These are phyloP conservation scores for Penstemon newberryi DNA, from an alignment of 257 asterid genomes.

Conservation along the genomic window DNA sequence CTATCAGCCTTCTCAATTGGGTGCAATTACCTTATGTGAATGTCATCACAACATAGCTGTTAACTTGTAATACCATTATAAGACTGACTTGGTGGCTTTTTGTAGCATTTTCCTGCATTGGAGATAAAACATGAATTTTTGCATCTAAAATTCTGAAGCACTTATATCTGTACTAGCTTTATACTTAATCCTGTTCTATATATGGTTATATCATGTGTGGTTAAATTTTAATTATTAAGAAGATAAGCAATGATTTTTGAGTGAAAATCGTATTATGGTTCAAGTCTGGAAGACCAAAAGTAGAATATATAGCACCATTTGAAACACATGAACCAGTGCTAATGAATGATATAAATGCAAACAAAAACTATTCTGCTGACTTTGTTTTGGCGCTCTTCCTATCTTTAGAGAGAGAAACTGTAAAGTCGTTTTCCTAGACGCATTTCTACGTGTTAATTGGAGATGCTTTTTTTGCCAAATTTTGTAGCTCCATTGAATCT, in stretches of 20 bases:
- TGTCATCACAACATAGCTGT: not conserved
- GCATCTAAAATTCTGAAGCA: slow-evolving; percentile 15
- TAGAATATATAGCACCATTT: not conserved
- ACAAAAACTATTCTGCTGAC: not conserved
- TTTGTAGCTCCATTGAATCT: slow-evolving; percentile 9
- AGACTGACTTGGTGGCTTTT: slow-evolving; percentile 13
- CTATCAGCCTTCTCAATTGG: not conserved
- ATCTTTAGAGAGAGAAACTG: slow-evolving; percentile 5
- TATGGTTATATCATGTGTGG: not conserved
- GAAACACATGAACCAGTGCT: not conserved
- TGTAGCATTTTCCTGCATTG: slow-evolving; percentile 13
- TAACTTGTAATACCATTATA: slow-evolving; percentile 5
- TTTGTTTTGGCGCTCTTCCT: not conserved
- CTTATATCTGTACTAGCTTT: not conserved
- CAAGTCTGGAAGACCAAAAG: slow-evolving; percentile 12
- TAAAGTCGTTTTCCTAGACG: not conserved
- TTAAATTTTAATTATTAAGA: not conserved
- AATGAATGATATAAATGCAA: slow-evolving; percentile 1
- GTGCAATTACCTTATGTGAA: slow-evolving; percentile 5
- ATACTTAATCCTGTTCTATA: not conserved
- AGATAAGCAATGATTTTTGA: not conserved
- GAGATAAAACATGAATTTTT: not conserved
- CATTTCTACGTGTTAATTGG: not conserved
- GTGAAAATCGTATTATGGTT: slow-evolving; percentile 2
- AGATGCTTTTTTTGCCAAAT: not conserved